Evolutionary conservation across 2,329 filamentous ascomycete genomes (phyloP), one percentile per base, ranked within the genome.

Genomic region (Ophiostoma sp.): DNA sequence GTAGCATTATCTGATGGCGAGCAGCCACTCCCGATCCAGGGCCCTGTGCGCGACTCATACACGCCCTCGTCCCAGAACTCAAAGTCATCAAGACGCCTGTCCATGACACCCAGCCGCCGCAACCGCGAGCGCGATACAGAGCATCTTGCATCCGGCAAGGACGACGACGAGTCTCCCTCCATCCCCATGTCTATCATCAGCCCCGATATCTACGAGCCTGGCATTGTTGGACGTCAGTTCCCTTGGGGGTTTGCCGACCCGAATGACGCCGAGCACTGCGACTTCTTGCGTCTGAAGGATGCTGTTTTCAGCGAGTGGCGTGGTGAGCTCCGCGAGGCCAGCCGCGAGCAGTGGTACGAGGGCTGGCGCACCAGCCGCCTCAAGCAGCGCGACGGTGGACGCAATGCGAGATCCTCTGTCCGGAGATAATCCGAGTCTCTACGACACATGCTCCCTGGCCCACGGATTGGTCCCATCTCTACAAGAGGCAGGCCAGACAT

Each of bases 241-340:
- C 92, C 95, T 0, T 99, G 95, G 95, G 95, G 95, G 7, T 96
- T 97, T 75, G 95, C 95, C 4, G 93, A 98, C 77, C 95, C 95
- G 0, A 94, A 95, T 82, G 90, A 98, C 76, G 85, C 89, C 39
- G 87, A 91, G 75, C 95, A 99, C 81, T 99, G 95, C 81, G 95
- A 99, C 80, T 99, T 97, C 79, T 84, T 91, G 70, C 90, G 90
- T 73, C 85, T 99, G 74, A 95, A 95, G 81, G 94, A 98, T 72
- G 89, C 90, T 8, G 91, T 99, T 41, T 99, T 99, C 79, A 89
- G 84, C 74, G 94, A 98, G 77, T 99, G 95, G 95, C 90, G 94
- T 68, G 86, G 86, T 62, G 95, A 99, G 78, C 84, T 99, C 72
- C 90, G 94, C 72, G 93, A 97, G 79, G 91, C 93, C 68, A 96